Base-by-base conservation (phyloP, 805 yeast species). In the Metschnikowia shivogae region DNA sequence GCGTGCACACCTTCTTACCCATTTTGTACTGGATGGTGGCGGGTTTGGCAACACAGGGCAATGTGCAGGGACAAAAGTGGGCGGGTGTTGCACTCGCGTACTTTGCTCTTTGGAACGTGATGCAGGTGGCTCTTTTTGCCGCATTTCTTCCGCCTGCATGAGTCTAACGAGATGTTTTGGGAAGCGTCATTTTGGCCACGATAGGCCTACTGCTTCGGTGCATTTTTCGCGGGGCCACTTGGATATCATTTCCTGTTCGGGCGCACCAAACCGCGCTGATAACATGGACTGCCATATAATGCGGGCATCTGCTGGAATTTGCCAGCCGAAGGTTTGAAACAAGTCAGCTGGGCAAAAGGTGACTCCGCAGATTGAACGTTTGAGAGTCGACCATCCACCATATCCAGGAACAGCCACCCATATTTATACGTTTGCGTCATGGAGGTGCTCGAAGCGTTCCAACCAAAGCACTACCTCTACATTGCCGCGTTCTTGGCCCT, bases 131-230 rank as follows among this genome's bases (percentile, higher is more conserved):
- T 1, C 65, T 90, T 41, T 90, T 80, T 66, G 87, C 84, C 6
- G 82, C 82, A n/a, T 90, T 87, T 59, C 69, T 90, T 35, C 98
- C 97, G 2, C 98, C 98, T 4, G 98, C 98, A n/a, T 89, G 61
- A 61, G 8, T 13, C 8, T 11, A 22, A 22, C 26, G 26, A 6
- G 26, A 22, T 22, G 26, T 22, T 7, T 22, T 22, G 22, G 34
- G 30, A 29, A 26, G 20, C 10, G 13, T 30, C 10, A n/a, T 39
- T 39, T 14, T 10, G 42, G 34, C 13, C 14, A 22, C n/a, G 4
- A 24, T 30, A 30, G 29, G 29, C 35, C 35, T 11, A 13, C 35
- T 32, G 22, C 26, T 39, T 39, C 26, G 36, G 31, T 32, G 29
- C 42, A 32, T 31, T 31, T 31, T 39, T 39, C 24, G 42, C 42